Conservation (phyloP, 345 rosid species). For the Gossypium australe region DNA sequence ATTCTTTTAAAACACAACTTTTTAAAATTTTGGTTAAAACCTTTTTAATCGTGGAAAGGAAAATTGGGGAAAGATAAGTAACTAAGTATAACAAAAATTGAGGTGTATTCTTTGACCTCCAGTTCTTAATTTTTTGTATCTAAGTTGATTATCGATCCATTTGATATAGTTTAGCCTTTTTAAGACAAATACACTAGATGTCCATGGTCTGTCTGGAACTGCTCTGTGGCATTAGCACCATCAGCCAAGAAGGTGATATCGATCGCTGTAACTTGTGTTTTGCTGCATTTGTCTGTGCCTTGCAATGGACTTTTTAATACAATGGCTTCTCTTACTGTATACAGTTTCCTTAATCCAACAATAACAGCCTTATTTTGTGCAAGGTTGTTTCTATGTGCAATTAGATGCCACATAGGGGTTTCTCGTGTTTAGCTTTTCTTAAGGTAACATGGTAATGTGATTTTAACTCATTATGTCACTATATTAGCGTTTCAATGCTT, state of each 20-base stretch:
- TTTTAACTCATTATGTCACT: background rate
- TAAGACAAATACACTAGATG: background rate
- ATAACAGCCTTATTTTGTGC: background rate
- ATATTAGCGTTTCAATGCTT: background rate
- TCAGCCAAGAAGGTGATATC: background rate
- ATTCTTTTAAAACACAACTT: background rate
- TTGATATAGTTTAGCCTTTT: background rate
- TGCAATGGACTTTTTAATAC: background rate
- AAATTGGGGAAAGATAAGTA: background rate
- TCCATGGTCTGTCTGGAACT: background rate
- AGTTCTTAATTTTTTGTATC: background rate
- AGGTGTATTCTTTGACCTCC: background rate
- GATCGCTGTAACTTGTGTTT: background rate
- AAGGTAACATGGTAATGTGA: background rate
- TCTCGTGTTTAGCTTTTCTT: background rate
- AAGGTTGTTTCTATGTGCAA: background rate
- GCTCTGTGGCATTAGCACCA: background rate
- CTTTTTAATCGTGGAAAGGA: background rate
- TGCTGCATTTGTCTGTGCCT: background rate
- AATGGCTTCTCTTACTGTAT: background rate
- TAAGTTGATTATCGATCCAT: background rate
- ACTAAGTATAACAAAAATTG: background rate
- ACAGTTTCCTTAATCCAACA: background rate
- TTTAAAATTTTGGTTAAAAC: background rate
- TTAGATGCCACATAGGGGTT: background rate